Percentiles rank a stretch among this genome's conserved stretches.
phyloP scores from a whole-genome alignment of 2,329 filamentous ascomycete genomes.

The Ascochyta lentis region DNA sequence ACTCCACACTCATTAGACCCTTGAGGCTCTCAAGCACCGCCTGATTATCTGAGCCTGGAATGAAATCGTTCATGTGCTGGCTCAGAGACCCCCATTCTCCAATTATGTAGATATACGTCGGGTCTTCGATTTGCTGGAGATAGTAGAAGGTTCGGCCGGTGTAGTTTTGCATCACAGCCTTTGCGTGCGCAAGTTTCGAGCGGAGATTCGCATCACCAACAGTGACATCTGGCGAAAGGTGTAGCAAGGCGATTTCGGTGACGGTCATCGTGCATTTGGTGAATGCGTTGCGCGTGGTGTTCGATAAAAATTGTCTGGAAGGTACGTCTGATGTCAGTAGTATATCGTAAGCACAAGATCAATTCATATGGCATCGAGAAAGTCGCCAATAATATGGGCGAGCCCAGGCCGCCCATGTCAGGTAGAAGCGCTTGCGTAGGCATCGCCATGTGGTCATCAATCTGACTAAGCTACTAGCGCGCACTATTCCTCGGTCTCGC shows the following conservation, averaged over 20 bases:
- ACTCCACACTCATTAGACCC: slow-evolving; percentile 50
- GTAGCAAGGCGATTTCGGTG: slow-evolving; percentile 57
- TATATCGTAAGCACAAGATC: background rate
- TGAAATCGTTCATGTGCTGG: slow-evolving; percentile 53
- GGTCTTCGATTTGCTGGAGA: slow-evolving; percentile 55
- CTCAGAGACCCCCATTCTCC: slow-evolving; percentile 55
- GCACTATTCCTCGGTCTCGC: background rate
- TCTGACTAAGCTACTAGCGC: slow-evolving; percentile 1
- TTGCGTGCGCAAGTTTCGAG: slow-evolving; percentile 46
- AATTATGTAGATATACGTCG: slow-evolving; percentile 51
- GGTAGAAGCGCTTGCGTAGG: slow-evolving; percentile 11
- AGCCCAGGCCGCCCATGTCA: background rate
- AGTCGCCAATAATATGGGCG: background rate
- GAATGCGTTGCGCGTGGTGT: background rate
- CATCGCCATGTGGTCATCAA: background rate
- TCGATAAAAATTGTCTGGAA: background rate
- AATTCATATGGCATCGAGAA: background rate
- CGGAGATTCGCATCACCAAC: slow-evolving; percentile 30
- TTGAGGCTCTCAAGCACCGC: slow-evolving; percentile 46
- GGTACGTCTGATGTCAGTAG: background rate
- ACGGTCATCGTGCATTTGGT: slow-evolving; percentile 41
- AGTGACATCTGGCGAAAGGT: slow-evolving; percentile 37
- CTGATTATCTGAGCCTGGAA: slow-evolving; percentile 53
- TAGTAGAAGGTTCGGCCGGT: slow-evolving; percentile 49
- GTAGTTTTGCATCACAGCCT: slow-evolving; percentile 46